Base-by-base conservation (phyloP, 345 rosid genomes). In the Eucalyptus sp. region DNA sequence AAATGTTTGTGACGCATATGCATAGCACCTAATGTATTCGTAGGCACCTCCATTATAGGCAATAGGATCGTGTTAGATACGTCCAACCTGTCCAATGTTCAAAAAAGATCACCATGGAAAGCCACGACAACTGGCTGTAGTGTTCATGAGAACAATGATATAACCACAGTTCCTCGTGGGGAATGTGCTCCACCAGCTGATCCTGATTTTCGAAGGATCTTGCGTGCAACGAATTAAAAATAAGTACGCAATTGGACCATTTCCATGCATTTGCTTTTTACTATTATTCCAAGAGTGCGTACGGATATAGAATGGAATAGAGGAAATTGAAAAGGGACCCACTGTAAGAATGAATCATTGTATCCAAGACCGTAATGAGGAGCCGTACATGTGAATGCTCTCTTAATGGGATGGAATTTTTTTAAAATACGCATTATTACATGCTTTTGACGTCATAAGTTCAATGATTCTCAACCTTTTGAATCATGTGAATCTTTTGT, bases 401-500 rank as follows among this genome's bases (percentile, higher is more conserved):
- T 66, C 41, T 66, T 16, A 31, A 71, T 71, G 44, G 81, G 44
- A 56, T 24, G 3, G 62, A 56, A 24, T 56, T 24, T 10, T 56
- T 10, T 2, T 5, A 2, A 33, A 17, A 20, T 9, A 33, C 13
- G 7, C 81, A 33, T 71, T 71, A 1, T 37, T 5, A 33, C 81
- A 33, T 9, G 13, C 44, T 37, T 37, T 37, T 37, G 41, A 37
- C 41, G 41, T 37, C 41, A 37, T 3, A 37, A 76, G 29, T 44
- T 76, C 13, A 20, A 4, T 22, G 83, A 22, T 20, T 41, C 48
- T 76, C 27, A 7, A 29, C 48, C 5, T 56, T 7, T 20, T 41
- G 48, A 37, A 41, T 11, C 29, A 41, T 1, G 48, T 0, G 27
- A 22, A 24, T 24, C 0, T 56, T 24, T 24, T 1, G 29, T 4